These are phyloP conservation scores for Papiliotrema laurentii DNA, from an alignment of 1,284 basidiomycete species.

Conservation along the genomic window DNA sequence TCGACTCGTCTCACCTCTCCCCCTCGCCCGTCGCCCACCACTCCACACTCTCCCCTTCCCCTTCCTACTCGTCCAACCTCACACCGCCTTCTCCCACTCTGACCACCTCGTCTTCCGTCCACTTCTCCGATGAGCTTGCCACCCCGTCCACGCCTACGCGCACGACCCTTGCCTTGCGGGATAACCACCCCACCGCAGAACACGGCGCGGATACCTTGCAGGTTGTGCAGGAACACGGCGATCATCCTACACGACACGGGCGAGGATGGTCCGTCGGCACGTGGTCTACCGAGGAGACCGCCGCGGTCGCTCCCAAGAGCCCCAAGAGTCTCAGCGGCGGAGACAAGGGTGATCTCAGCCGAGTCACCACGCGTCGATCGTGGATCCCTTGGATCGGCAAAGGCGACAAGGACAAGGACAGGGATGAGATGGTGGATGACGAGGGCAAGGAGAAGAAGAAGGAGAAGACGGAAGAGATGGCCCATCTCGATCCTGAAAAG, in stretches of 20 bases:
- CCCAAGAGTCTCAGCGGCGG: background rate
- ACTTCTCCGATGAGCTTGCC: slow-evolving; percentile 31
- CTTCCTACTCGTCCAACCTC: slow-evolving; percentile 21
- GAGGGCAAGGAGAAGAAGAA: slow-evolving; percentile 20
- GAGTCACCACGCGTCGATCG: slow-evolving; percentile 4
- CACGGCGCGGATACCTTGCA: slow-evolving; percentile 57
- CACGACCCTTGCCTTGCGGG: slow-evolving; percentile 55
- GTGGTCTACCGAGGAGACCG: slow-evolving; percentile 21
- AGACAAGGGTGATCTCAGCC: slow-evolving; percentile 7
- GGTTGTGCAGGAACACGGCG: slow-evolving; percentile 50
- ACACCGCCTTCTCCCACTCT: slow-evolving; percentile 40
- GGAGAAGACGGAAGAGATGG: slow-evolving; percentile 23
- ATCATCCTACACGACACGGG: slow-evolving; percentile 14
- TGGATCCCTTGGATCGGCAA: slow-evolving; percentile 5
- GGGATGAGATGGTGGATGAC: slow-evolving; percentile 13
- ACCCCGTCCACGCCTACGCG: slow-evolving; percentile 21
- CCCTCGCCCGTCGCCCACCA: slow-evolving; percentile 17
- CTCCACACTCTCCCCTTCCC: slow-evolving; percentile 11
- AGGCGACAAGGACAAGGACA: slow-evolving; percentile 10
- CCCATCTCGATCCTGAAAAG: slow-evolving; percentile 51
- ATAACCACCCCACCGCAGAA: slow-evolving; percentile 63
- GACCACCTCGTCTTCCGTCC: slow-evolving; percentile 33
- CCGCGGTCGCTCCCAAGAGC: background rate
- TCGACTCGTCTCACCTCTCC: slow-evolving; percentile 24
- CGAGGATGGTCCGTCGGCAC: slow-evolving; percentile 29